Evolutionary conservation across 495 filamentous ascomycete genomes (phyloP).

Genomic region (Jackrogersella minutella): DNA sequence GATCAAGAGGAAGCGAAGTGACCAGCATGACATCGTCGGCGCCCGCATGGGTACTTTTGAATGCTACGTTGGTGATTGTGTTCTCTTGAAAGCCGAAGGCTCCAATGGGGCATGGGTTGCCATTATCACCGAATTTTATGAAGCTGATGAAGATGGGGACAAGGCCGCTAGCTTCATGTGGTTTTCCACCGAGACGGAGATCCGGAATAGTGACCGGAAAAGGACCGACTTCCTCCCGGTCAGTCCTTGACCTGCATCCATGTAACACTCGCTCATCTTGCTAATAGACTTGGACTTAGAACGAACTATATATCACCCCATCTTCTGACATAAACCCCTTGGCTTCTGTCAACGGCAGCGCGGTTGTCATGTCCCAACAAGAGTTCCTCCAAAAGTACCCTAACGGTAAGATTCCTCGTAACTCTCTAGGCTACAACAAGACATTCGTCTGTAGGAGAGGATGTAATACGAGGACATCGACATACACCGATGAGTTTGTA

Average conservation of each 20-base stretch:
- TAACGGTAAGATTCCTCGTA: slow-evolving; percentile 74
- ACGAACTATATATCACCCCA: slow-evolving; percentile 91
- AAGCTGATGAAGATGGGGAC: slow-evolving; percentile 71
- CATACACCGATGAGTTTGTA: slow-evolving; percentile 89
- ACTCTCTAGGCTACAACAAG: slow-evolving; percentile 81
- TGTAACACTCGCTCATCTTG: background rate
- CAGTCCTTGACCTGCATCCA: slow-evolving; percentile 16
- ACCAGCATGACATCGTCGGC: slow-evolving; percentile 67
- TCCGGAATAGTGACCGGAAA: slow-evolving; percentile 82
- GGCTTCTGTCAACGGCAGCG: slow-evolving; percentile 90
- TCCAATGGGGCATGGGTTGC: slow-evolving; percentile 88
- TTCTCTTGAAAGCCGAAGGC: slow-evolving; percentile 83
- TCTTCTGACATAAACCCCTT: slow-evolving; percentile 85
- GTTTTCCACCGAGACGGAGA: slow-evolving; percentile 92
- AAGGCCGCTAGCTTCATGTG: slow-evolving; percentile 79
- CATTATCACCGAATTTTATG: slow-evolving; percentile 80
- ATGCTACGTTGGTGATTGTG: slow-evolving; percentile 80
- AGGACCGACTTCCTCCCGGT: slow-evolving; percentile 79
- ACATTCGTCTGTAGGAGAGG: slow-evolving; percentile 90
- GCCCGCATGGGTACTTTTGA: slow-evolving; percentile 87
- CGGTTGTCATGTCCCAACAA: slow-evolving; percentile 75
- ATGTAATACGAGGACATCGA: slow-evolving; percentile 84
- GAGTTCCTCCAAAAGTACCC: slow-evolving; percentile 75
- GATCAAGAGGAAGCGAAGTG: slow-evolving; percentile 50
- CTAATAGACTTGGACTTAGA: slow-evolving; percentile 51